Base-by-base conservation (phyloP, 1,139 yeast species). In the Yamadazyma dushanensis region DNA sequence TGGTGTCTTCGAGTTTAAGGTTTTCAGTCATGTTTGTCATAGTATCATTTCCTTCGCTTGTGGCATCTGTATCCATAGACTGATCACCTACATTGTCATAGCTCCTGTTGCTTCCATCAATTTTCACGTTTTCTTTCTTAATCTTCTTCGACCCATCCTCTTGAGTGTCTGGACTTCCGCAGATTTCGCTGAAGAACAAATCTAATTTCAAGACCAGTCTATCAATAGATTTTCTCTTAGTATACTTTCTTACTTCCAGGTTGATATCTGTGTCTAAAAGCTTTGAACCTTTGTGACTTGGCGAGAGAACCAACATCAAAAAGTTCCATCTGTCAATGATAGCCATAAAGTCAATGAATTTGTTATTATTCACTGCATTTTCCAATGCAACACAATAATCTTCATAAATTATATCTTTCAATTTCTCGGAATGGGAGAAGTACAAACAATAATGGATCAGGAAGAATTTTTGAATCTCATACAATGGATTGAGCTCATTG, bases 401-500 rank as follows among this genome's bases (percentile, higher is more conserved):
- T 10, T 61, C 51, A 29, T 57, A 56, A 8, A 73, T 59, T 4
- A 56, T 56, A 20, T 56, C 56, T 47, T 55, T 76, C 47, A 58
- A 69, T 49, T 38, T 54, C 36, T 31, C 53, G 15, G 59, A 72
- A 54, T 55, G 78, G 47, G 53, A 63, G 41, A 70, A 70, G 45
- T 64, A 70, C 13, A 70, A 51, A 3, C 69, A 58, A 38, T 54
- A 66, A 43, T 70, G 75, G 17, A 70, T 63, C 56, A 67, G 70
- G 39, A 70, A 63, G 7, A 70, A 45, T 43, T 63, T 76, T 16
- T 83, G 85, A 32, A 88, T 73, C 51, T 89, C 96, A 32, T 70
- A 73, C 44, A 84, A 64, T 3, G 96, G 92, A 50, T 85, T 81
- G 40, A 83, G 66, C 44, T 79, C 85, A 36, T 76, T 75, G 34